These are phyloP conservation scores for Geotrichum australiense DNA, from an alignment of 1,139 yeast genomes.

Conservation along the genomic window DNA sequence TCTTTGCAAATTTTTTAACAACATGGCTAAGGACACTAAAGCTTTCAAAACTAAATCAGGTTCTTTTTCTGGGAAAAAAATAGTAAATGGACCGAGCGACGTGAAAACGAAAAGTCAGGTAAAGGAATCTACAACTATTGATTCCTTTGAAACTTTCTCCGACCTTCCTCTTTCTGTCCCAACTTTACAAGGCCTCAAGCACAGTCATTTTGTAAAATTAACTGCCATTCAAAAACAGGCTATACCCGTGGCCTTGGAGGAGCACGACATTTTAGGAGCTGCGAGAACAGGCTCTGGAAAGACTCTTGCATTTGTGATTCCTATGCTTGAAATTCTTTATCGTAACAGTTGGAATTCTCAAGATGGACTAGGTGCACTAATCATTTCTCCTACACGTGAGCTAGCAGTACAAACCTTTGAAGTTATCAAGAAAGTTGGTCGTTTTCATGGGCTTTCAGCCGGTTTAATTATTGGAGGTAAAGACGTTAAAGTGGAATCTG, in stretches of 20 bases:
- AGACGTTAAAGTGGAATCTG: constrained; percentile 81
- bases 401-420: constrained; percentile 91
- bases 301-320: constrained; percentile 84
- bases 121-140: no score
- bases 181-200: constrained; percentile 66
- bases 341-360: constrained; percentile 74
- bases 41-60: no score
- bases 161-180: constrained; percentile 70
- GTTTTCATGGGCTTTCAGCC: constrained; percentile 74
- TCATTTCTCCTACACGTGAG: constrained; percentile 91
- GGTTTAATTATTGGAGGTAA: constrained; percentile 97
- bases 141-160: no score
- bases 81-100: no score
- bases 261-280: constrained; percentile 81
- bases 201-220: constrained; percentile 56
- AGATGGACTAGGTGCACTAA: constrained; percentile 91
- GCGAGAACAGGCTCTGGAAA: constrained; percentile 98
- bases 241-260: constrained; percentile 70
- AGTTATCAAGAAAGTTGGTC: constrained; percentile 79
- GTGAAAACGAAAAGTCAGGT: no score
- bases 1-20: no score
- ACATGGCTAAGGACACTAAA: no score
- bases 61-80: no score
- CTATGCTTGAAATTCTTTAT: constrained; percentile 66
- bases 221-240: constrained; percentile 84